Base-by-base conservation (phyloP, 2,329 filamentous ascomycete genomes). In the Chalaropsis thielavioides region DNA sequence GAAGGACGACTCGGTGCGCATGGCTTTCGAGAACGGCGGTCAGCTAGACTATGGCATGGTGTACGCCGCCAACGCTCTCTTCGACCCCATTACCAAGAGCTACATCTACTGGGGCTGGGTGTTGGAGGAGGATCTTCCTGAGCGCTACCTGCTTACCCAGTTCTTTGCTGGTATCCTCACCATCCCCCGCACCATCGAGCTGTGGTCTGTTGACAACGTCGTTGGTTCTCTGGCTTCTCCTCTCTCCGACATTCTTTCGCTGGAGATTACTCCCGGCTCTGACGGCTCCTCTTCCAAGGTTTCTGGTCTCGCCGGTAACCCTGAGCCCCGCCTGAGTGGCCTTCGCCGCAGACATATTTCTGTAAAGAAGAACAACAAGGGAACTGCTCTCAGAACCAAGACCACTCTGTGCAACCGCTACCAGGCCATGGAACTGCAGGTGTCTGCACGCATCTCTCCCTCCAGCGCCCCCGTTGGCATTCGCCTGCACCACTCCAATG, bases 61-160 rank as follows among this genome's bases (percentile, higher is more conserved):
- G 11, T 70, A 71, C 64, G 70, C 70, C 4, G 68, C 66, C 3
- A 69, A 71, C 65, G 61, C 69, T 2, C 70, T 71, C 67, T 63
- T 64, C 35, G 70, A 70, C 44, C 64, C 65, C 24, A 6, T 64
- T 31, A 62, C 44, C 10, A 27, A 64, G 24, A 46, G 56, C 13
- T 40, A 64, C 46, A 49, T 67, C 19, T 49, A 62, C 35, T 62
- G 58, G 58, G 65, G 43, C 22, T 64, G 62, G 62, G 35, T 62
- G 11, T 19, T 31, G 3, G 65, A 67, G 40, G 65, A 67, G n/a
- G 65, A 67, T 46, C 58, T 67, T 11, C 58, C 65, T 8, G 54
- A 46, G 10, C 62, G 62, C 11, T 67, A 61, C 46, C 22, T 64
- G 10, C 44, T 58, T 35, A 44, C 62, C 15, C 65, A 67, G 62